Conservation (phyloP, 2,329 filamentous ascomycete species). For the Meredithiella fracta region DNA sequence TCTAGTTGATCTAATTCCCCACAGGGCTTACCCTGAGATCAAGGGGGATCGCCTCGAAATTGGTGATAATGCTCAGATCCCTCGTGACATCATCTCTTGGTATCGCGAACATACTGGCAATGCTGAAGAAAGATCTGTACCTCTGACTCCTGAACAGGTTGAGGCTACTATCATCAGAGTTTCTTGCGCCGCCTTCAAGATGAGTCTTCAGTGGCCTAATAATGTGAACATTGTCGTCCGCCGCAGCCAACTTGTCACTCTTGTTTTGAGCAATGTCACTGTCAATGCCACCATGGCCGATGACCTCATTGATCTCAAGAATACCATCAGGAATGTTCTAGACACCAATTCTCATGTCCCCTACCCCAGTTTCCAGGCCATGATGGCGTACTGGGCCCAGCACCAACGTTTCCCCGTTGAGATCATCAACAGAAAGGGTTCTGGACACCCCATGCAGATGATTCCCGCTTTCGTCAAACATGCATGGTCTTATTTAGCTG, state of each 20-base stretch:
- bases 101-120: constrained; percentile 57
- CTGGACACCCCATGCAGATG: constrained; percentile 30
- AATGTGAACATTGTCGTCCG: constrained; percentile 34
- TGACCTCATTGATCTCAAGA: constrained; percentile 3
- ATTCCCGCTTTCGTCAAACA: constrained; percentile 52
- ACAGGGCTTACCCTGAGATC: constrained; percentile 38
- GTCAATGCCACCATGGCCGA: constrained; percentile 1
- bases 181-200: constrained; percentile 34
- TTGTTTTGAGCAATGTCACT: constrained; percentile 36
- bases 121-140: constrained; percentile 42
- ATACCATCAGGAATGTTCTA: constrained; percentile 25
- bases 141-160: constrained; percentile 35
- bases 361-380: constrained; percentile 41
- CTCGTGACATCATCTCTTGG: constrained; percentile 46
- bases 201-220: constrained; percentile 27
- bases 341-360: constrained; percentile 33
- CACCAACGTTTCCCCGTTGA: background rate
- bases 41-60: constrained; percentile 15
- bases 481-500: constrained; percentile 67
- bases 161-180: constrained; percentile 45
- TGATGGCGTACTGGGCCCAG: constrained; percentile 27
- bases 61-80: constrained; percentile 26
- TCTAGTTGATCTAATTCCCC: constrained; percentile 47
- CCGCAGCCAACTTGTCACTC: constrained; percentile 42
- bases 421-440: constrained; percentile 19